Evolutionary conservation across 2,329 filamentous ascomycete species (phyloP).

Genomic region (Pseudogymnoascus sp.): DNA sequence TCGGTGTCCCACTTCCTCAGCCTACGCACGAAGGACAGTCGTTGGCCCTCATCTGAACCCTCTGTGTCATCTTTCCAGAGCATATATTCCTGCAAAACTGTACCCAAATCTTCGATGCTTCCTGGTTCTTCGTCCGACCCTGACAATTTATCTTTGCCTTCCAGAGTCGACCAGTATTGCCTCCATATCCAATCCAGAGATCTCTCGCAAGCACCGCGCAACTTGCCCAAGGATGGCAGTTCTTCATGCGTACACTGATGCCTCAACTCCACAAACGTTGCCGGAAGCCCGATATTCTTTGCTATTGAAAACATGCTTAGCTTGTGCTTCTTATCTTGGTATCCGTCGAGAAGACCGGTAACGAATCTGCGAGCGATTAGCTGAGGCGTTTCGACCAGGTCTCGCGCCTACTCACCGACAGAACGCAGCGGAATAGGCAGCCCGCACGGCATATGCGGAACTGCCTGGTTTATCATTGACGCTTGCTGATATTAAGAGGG

Average conservation of each 20-base stretch:
- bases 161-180: slow-evolving; percentile 67
- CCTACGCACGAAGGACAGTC: neutral
- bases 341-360: slow-evolving; percentile 69
- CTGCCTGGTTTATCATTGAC: slow-evolving; percentile 48
- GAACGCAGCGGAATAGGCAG: slow-evolving; percentile 68
- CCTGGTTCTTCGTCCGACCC: neutral
- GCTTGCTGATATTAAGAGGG: slow-evolving; percentile 61
- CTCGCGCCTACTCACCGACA: slow-evolving; percentile 48
- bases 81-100: slow-evolving; percentile 17
- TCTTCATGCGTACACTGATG: slow-evolving; percentile 89
- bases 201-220: slow-evolving; percentile 61
- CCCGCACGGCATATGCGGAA: slow-evolving; percentile 50
- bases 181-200: slow-evolving; percentile 81
- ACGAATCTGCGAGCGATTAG: slow-evolving; percentile 53
- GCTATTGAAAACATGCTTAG: slow-evolving; percentile 65
- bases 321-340: slow-evolving; percentile 59
- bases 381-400: neutral
- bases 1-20: neutral
- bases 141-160: slow-evolving; percentile 26
- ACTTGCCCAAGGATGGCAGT: slow-evolving; percentile 64
- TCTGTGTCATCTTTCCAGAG: neutral
- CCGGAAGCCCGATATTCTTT: slow-evolving; percentile 58
- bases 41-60: neutral
- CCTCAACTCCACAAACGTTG: slow-evolving; percentile 74
- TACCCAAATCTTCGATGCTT: slow-evolving; percentile 16